Conservation (phyloP, 768 basidiomycete genomes). For the Russula vinacea region DNA sequence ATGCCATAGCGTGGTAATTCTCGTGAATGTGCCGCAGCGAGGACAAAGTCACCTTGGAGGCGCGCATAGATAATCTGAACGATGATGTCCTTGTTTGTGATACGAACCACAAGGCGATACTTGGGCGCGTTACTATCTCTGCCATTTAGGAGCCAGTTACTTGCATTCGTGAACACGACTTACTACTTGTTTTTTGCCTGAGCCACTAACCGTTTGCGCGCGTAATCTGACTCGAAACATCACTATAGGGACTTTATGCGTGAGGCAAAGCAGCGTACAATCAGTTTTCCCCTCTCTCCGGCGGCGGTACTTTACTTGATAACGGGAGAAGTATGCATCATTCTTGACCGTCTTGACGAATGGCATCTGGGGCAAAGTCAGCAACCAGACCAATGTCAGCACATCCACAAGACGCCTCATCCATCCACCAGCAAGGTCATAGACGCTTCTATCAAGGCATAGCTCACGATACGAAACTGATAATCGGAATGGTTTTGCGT, state of each 20-base stretch:
- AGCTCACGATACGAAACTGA: background rate
- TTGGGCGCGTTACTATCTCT: constrained; percentile 82
- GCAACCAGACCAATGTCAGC: constrained; percentile 3
- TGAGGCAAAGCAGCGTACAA: constrained; percentile 47
- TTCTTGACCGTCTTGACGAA: constrained; percentile 98
- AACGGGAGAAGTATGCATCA: constrained; percentile 95
- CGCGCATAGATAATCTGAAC: constrained; percentile 96
- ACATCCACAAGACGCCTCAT: constrained; percentile 35
- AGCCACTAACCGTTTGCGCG: constrained; percentile 92
- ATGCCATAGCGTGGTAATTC: constrained; percentile 97
- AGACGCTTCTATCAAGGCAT: constrained; percentile 28
- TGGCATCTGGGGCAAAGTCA: constrained; percentile 59
- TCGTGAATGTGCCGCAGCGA: constrained; percentile 80
- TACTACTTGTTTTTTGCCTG: constrained; percentile 99
- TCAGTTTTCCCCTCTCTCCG: constrained; percentile 99
- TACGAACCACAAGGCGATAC: constrained; percentile 97
- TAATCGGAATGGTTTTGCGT: background rate
- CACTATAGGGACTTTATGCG: background rate
- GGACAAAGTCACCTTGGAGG: constrained; percentile 93
- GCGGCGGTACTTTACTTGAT: constrained; percentile 98
- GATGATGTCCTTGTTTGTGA: constrained; percentile 97
- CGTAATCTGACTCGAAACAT: constrained; percentile 67
- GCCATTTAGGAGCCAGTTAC: background rate
- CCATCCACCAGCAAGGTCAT: constrained; percentile 34
- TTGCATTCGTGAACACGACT: constrained; percentile 32